Percentiles rank a stretch among this genome's conserved stretches.
Evolutionary conservation across 2,329 filamentous ascomycete species (phyloP).

Genomic region (Fusarium sp.): DNA sequence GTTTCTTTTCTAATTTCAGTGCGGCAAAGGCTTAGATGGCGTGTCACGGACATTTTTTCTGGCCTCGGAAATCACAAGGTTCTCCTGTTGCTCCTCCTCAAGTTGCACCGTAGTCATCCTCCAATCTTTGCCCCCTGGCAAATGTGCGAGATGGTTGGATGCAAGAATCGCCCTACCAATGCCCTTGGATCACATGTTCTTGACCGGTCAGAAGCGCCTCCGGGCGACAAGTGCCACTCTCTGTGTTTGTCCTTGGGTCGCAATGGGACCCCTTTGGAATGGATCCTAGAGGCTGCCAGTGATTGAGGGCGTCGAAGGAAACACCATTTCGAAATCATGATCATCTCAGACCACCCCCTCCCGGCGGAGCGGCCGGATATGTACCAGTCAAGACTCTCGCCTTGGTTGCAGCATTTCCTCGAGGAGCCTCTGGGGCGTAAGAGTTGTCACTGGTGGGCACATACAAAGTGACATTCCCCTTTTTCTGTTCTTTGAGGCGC

Average conservation of each 20-base stretch:
- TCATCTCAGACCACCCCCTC: slow-evolving; percentile 13
- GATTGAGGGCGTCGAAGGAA: background rate
- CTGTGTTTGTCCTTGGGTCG: slow-evolving; percentile 3
- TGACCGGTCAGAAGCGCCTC: slow-evolving; percentile 25
- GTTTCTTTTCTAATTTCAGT: background rate
- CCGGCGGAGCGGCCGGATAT: background rate
- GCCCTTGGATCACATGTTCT: slow-evolving; percentile 32
- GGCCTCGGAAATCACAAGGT: slow-evolving; percentile 26
- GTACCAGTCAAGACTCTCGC: background rate
- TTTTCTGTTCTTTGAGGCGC: slow-evolving; percentile 4
- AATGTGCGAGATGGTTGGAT: slow-evolving; percentile 26
- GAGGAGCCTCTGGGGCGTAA: slow-evolving; percentile 8
- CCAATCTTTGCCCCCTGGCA: slow-evolving; percentile 31
- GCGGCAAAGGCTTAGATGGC: slow-evolving; percentile 15
- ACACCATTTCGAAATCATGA: slow-evolving; percentile 3
- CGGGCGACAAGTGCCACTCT: slow-evolving; percentile 34
- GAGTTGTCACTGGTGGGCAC: slow-evolving; percentile 5
- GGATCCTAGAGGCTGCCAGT: slow-evolving; percentile 1
- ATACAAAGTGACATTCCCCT: slow-evolving; percentile 5
- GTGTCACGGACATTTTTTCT: slow-evolving; percentile 6
- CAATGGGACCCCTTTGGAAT: slow-evolving; percentile 7
- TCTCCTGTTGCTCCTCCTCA: slow-evolving; percentile 8
- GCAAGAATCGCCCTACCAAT: slow-evolving; percentile 28
- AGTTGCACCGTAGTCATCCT: slow-evolving; percentile 20
- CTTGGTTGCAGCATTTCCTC: slow-evolving; percentile 1